Conservation (phyloP, 116 monocot species). For the Dioscorea cayenensis region DNA sequence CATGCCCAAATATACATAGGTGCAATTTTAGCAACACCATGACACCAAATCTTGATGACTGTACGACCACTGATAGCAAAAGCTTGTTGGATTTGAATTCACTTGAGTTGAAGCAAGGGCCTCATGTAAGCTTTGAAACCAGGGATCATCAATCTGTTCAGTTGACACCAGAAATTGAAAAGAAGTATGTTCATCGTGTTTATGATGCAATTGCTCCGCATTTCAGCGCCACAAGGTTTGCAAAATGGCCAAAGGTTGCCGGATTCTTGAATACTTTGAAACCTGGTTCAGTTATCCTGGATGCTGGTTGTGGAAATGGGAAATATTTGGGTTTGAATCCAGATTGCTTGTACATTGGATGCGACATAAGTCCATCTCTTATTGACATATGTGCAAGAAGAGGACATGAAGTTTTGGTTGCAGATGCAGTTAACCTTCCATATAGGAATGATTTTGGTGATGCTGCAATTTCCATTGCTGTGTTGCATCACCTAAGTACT, state of each 20-base stretch:
- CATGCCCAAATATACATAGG: too few relatives aligned
- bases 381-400: conserved; percentile 69
- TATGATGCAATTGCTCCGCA: conserved; percentile 96
- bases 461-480: conserved; percentile 91
- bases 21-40: too few relatives aligned
- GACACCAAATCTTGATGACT: too few relatives aligned
- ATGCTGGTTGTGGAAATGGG: conserved; percentile 96
- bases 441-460: conserved; percentile 71
- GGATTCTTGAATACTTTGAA: conserved; percentile 58
- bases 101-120: too few relatives aligned
- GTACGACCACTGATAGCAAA: too few relatives aligned
- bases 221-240: conserved; percentile 90
- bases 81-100: too few relatives aligned
- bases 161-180: conserved; percentile 89
- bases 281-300: conserved; percentile 60
- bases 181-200: conserved; percentile 83
- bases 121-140: neutral
- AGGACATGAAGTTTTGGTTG: conserved; percentile 84
- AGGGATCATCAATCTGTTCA: conserved; percentile 25
- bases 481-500: conserved; percentile 91
- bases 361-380: conserved; percentile 79
- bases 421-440: conserved; percentile 88
- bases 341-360: conserved; percentile 70
- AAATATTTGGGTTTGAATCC: conserved; percentile 84
- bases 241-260: conserved; percentile 98